Evolutionary conservation across 176 grass and related monocot species (phyloP).

Genomic region (Pontederia crassipes): DNA sequence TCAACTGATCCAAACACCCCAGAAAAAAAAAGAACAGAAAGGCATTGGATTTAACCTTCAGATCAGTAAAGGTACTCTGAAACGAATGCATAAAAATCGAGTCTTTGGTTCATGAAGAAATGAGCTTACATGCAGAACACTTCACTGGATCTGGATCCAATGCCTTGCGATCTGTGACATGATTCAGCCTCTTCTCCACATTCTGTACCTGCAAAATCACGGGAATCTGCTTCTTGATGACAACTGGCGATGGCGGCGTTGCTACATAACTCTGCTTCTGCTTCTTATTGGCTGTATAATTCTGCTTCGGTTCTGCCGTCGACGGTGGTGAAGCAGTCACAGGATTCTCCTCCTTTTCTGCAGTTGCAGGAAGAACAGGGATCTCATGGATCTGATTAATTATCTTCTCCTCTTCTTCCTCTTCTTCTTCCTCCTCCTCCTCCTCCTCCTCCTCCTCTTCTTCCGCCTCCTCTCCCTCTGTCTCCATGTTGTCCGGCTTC

Average conservation of each 20-base stretch:
- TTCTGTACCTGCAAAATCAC: not conserved
- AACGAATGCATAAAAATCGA: not conserved
- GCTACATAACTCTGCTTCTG: too few species aligned
- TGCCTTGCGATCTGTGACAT: not conserved
- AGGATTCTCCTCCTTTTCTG: slow-evolving; percentile 15
- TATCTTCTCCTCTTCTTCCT: slow-evolving; percentile 31
- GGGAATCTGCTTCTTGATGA: not conserved
- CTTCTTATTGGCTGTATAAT: too few species aligned
- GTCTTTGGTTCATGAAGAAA: not conserved
- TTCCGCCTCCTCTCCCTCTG: slow-evolving; percentile 16
- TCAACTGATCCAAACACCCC: not conserved
- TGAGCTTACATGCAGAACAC: not conserved
- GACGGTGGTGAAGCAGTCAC: too few species aligned
- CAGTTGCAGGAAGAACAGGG: not conserved
- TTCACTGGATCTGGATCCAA: not conserved
- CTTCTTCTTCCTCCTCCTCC: slow-evolving; percentile 31
- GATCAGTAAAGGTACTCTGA: too few species aligned
- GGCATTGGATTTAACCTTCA: too few species aligned
- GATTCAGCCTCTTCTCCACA: not conserved
- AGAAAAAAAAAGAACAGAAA: not conserved
- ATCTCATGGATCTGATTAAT: slow-evolving; percentile 14
- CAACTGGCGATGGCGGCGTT: too few species aligned
- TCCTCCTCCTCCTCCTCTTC: slow-evolving; percentile 16
- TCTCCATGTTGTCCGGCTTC: slow-evolving; percentile 18
- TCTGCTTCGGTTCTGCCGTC: too few species aligned